Evolutionary conservation across 352 stramenopile species (phyloP).

Genomic region (Globisporangium irregulare): DNA sequence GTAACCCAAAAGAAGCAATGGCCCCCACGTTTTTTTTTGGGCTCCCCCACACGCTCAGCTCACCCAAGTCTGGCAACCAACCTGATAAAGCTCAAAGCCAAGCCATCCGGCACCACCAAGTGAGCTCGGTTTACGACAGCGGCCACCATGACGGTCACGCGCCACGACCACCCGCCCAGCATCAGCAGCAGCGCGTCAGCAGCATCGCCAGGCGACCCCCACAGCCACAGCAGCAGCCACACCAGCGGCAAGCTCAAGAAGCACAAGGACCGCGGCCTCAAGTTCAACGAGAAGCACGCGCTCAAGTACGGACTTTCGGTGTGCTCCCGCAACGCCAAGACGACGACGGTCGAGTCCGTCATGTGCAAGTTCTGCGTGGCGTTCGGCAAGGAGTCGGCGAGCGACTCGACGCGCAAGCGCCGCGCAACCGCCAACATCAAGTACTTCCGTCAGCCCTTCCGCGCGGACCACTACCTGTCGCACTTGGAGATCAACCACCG

Average conservation of each 20-base stretch:
- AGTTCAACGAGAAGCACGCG: conserved; percentile 70
- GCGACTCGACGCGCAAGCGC: conserved; percentile 52
- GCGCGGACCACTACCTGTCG: conserved; percentile 64
- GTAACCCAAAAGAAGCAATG: too few species aligned
- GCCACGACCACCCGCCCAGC: conserved; percentile 12
- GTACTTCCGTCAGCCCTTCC: conserved; percentile 68
- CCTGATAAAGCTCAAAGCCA: neutral
- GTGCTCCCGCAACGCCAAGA: conserved; percentile 52
- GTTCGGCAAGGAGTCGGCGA: conserved; percentile 58
- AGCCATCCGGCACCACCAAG: neutral
- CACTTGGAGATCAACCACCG: conserved; percentile 72
- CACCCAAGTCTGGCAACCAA: neutral
- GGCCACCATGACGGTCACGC: conserved; percentile 25
- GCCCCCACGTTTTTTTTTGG: too few species aligned
- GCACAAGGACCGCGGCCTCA: conserved; percentile 54
- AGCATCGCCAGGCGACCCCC: neutral
- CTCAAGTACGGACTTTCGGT: conserved; percentile 69
- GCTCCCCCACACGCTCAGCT: neutral
- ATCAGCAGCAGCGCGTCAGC: neutral
- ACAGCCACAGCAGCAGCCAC: neutral
- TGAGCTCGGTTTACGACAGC: neutral
- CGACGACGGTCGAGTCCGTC: conserved; percentile 49
- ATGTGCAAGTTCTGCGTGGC: conserved; percentile 80
- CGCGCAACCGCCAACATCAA: conserved; percentile 69
- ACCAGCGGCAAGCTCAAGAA: conserved; percentile 34